Evolutionary conservation across 805 yeast species (phyloP).

Genomic region (Hanseniaspora clermontiae): DNA sequence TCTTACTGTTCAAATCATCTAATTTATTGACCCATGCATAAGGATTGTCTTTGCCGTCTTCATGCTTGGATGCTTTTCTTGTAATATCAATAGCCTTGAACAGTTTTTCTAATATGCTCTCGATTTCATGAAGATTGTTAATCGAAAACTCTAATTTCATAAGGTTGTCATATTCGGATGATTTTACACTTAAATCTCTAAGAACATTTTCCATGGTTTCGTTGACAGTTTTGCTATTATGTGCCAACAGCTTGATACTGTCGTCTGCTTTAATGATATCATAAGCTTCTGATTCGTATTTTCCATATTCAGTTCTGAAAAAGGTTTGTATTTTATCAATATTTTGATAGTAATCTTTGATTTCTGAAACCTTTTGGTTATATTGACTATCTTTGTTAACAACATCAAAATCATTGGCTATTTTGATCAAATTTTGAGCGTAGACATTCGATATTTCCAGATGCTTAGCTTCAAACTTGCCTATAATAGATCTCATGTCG

Average conservation of each 20-base stretch:
- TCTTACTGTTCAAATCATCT: slow-evolving; percentile 57
- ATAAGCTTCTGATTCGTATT: slow-evolving; percentile 55
- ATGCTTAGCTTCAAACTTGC: slow-evolving; percentile 46
- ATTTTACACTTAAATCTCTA: slow-evolving; percentile 56
- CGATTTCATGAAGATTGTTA: slow-evolving; percentile 37
- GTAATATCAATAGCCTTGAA: slow-evolving; percentile 56
- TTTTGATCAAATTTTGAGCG: slow-evolving; percentile 31
- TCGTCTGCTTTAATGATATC: slow-evolving; percentile 62
- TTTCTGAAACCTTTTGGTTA: slow-evolving; percentile 32
- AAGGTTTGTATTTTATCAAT: slow-evolving; percentile 43
- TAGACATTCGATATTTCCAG: slow-evolving; percentile 50
- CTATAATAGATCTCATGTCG: slow-evolving; percentile 45
- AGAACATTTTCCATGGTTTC: slow-evolving; percentile 57
- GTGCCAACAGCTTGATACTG: slow-evolving; percentile 71
- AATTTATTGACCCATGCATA: slow-evolving; percentile 25
- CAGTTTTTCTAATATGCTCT: slow-evolving; percentile 42
- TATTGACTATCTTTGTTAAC: background rate
- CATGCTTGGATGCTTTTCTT: background rate
- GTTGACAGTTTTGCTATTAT: slow-evolving; percentile 66
- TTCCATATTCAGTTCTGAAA: slow-evolving; percentile 48
- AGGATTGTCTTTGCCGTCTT: slow-evolving; percentile 30
- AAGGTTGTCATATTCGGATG: slow-evolving; percentile 38
- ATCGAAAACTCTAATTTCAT: slow-evolving; percentile 38
- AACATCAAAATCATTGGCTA: background rate
- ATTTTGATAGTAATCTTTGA: slow-evolving; percentile 42